Base-by-base conservation (phyloP, 352 stramenopile genomes). In the Phytophthora meadii region DNA sequence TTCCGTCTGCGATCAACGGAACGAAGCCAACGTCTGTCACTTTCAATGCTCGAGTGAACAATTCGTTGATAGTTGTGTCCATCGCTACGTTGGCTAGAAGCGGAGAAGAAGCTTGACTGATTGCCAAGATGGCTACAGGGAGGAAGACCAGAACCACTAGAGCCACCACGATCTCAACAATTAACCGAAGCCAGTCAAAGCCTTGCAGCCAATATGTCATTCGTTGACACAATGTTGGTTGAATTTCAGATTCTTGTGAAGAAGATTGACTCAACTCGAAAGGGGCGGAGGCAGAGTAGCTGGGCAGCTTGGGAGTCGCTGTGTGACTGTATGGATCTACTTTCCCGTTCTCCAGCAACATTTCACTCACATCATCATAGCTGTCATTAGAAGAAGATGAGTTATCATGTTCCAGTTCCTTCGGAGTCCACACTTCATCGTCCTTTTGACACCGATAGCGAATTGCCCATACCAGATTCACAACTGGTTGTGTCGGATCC, bases 1-100 rank as follows among this genome's bases (percentile, higher is more conserved):
- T 67, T 25, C 77, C 72, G 6, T 76, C 60, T n/a, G 62, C 51
- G 7, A 68, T 48, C 9, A 54, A 54, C 3, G 66, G 61, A 7
- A 70, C 42, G 22, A 84, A 69, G 6, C 70, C 70, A 3, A 51
- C 15, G 5, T 61, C 30, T 4, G 72, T 69, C 4, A 73, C 39
- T 9, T 57, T 41, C 37, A 72, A 17, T 1, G 62, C 49, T 10
- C 65, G 64, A 1, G 37, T 56, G 37, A 82, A 79, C 3, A 79
- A 27, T 48, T 81, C 75, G 54, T 77, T 87, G 30, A 81, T 56
- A 8, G 65, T 76, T 28, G 75, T 63, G 36, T 87, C 80, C 47
- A 84, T 61, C n/a, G 54, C 78, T 7, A 82, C 64, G 0, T 68
- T 65, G 0, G 72, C 69, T 2, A 84, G 44, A 2, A 75, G 49